Conservation (phyloP, 805 yeast genomes). For the Saturnispora sanitii region DNA sequence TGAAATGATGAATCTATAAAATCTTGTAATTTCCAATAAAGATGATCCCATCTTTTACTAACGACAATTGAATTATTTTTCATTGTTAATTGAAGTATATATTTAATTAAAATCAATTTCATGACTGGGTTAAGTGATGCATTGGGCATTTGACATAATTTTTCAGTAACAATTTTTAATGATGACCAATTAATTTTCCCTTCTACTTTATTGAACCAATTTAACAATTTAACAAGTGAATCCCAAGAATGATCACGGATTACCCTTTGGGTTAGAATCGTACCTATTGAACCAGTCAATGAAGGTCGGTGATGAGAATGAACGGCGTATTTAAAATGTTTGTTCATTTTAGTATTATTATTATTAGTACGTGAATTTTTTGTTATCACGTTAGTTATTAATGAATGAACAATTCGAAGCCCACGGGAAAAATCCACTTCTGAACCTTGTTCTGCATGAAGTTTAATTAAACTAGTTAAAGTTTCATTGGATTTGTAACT, state of each 20-base stretch:
- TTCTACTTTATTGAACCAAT: slow-evolving; percentile 2
- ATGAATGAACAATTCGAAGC: slow-evolving; percentile 7
- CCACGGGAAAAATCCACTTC: not conserved
- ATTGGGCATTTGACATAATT: slow-evolving; percentile 1
- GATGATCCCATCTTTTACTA: slow-evolving; percentile 7
- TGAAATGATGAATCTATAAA: slow-evolving; percentile 7
- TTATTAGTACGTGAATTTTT: not conserved
- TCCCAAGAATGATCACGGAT: not conserved
- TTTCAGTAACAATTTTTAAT: not conserved
- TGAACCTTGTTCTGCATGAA: not conserved
- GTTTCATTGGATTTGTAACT: not conserved
- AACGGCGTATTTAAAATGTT: no score
- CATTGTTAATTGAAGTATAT: slow-evolving; percentile 1
- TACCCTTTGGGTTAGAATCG: not conserved
- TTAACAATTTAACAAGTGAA: not conserved
- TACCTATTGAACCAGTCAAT: slow-evolving; percentile 10
- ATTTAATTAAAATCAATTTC: slow-evolving; percentile 9
- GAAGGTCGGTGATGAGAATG: no score
- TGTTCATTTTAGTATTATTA: not conserved
- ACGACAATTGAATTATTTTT: slow-evolving; percentile 6
- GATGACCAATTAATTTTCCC: slow-evolving; percentile 2
- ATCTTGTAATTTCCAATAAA: slow-evolving; percentile 10
- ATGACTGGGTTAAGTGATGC: not conserved
- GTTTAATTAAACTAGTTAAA: not conserved
- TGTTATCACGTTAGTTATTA: slow-evolving; percentile 7